Base-by-base conservation (phyloP, 83 land plant genomes). In the Picea abies region DNA sequence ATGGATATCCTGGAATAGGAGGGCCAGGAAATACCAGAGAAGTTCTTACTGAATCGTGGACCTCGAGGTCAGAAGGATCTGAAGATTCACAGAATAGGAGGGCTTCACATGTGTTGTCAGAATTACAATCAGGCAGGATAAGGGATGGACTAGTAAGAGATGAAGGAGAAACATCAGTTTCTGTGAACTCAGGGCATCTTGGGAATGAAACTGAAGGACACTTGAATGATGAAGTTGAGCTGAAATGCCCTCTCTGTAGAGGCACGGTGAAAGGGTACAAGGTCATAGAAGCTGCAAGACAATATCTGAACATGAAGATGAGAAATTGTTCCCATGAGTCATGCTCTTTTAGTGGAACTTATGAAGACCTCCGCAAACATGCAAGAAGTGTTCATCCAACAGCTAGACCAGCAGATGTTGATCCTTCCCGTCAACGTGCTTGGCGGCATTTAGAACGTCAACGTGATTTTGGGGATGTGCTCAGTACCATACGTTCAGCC, bases 221-320 rank as follows among this genome's bases (percentile, higher is more conserved):
- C 44, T 60, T 76, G 60, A 76, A 76, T 49, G 60, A 52, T 23
- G 78, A 76, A 26, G 56, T 49, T 76, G 78, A 79, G 39, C 66
- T 91, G 82, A 90, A 85, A 52, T 95, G 97, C 68, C 97, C 97
- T 7, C 82, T 95, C 29, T 95, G 97, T 86, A 86, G 97, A 49
- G 97, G 97, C 44, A 79, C 76, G 19, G 91, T 93, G 22, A 67
- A 60, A 1, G 91, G 97, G 37, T 95, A 90, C 92, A 87, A 84
- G 67, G 86, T 95, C 41, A 85, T 90, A 14, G 85, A 91, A 79
- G 88, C 89, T 71, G 95, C 95, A 25, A 86, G 97, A 70, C 35
- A 88, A 52, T 85, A 91, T 81, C 84, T 93, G 14, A 89, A 95
- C 82, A 68, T 83, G 76, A 93, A 93, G 49, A 67, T 80, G 47